These are phyloP conservation scores for Apiotrichum sp. DNA, from an alignment of 1,284 basidiomycete genomes.

Conservation along the genomic window DNA sequence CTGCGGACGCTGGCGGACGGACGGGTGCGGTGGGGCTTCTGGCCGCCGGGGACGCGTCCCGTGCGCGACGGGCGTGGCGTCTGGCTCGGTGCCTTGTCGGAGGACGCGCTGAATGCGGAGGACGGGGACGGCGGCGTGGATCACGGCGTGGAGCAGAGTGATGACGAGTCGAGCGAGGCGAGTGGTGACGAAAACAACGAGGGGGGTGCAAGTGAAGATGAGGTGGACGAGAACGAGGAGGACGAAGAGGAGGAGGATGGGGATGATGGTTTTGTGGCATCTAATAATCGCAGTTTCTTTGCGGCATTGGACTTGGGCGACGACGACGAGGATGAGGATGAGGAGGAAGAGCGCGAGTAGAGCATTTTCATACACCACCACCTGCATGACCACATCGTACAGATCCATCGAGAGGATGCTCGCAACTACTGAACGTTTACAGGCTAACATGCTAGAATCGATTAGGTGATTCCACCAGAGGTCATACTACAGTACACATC, in stretches of 20 bases:
- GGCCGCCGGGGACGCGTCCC: slow-evolving; percentile 51
- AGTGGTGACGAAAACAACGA: slow-evolving; percentile 8
- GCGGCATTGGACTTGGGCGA: slow-evolving; percentile 40
- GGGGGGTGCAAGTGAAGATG: slow-evolving; percentile 12
- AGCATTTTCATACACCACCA: not conserved
- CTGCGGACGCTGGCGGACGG: slow-evolving; percentile 73
- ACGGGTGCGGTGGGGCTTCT: slow-evolving; percentile 73
- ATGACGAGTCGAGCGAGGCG: slow-evolving; percentile 11
- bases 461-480: too few relatives aligned
- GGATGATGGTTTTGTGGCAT: slow-evolving; percentile 13
- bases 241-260: slow-evolving; percentile 19
- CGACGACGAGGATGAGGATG: slow-evolving; percentile 16
- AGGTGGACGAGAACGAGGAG: slow-evolving; percentile 8
- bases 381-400: too few relatives aligned
- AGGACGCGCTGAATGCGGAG: not conserved
- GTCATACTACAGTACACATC: too few relatives aligned
- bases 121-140: not conserved
- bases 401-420: too few relatives aligned
- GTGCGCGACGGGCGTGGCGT: slow-evolving; percentile 21
- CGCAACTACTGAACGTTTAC: too few relatives aligned
- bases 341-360: slow-evolving; percentile 7
- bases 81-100: slow-evolving; percentile 15
- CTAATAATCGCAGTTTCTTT: slow-evolving; percentile 36
- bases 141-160: slow-evolving; percentile 11
- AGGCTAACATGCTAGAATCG: too few relatives aligned